Evolutionary conservation across 768 basidiomycete genomes (phyloP), one percentile per base, ranked within the genome.

Genomic region (Xerocomus potaroensis): DNA sequence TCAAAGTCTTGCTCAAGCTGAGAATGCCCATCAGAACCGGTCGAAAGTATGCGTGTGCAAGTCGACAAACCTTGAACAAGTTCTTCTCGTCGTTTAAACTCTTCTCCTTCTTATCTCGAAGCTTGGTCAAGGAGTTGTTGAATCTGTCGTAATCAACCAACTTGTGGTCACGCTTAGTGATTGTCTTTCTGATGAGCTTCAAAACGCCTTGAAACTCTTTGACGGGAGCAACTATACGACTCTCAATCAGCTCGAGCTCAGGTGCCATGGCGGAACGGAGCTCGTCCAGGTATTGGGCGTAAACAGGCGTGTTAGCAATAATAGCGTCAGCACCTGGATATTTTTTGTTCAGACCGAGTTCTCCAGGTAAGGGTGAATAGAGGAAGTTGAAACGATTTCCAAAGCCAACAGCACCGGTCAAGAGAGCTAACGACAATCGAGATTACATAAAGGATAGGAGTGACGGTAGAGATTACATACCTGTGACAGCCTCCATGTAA

Each of bases 91-190:
- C 95, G 56, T 73, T 91, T 54, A 98, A 70, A 16, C 88, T 84
- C 71, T 97, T 99, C 63, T 99, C 95, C 70, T 97, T 95, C 80
- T 99, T 99, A 66, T 99, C 95, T 48, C 96, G 77, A 48, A 98
- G 74, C 69, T 99, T 98, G 47, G 85, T 92, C 54, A 97, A 71
- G 16, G 91, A 91, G 60, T 96, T 97, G 68, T 97, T 98, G 76
- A 81, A 89, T 41, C 96, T 86, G 71, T 99, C 96, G 56, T 84
- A 99, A 69, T 99, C 96, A 21, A 86, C 73, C 48, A 97, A 75
- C 88, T 99, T 99, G 69, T 99, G 96, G 26, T 98, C 92, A 30
- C 96, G 79, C 72, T 99, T 99, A 7, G 87, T 90, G 58, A 96
- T 91, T 15, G 81, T 91, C 76, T 98, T 99, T 58, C 94, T 73